A percentile compares a stretch with the other conserved stretches of the same genome.
phyloP scores from a whole-genome alignment of 2,329 filamentous ascomycete genomes.

The Pseudogymnoascus sp. region DNA sequence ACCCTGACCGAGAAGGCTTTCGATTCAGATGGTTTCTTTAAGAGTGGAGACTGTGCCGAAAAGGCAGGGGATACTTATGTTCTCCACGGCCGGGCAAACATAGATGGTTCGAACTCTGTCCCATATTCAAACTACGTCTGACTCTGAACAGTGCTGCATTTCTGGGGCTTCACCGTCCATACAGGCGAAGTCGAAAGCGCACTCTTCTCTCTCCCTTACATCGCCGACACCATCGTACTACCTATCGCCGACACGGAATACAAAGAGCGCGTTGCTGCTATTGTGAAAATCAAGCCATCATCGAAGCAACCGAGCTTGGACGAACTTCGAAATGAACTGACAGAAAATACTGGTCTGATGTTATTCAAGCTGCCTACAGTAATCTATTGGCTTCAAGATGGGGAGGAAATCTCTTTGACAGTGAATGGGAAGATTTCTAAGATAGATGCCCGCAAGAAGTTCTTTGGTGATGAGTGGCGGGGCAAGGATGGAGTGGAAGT shows the following conservation, averaged over 20 bases:
- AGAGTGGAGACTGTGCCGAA: slow-evolving; percentile 21
- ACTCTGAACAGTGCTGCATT: slow-evolving; percentile 18
- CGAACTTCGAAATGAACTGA: slow-evolving; percentile 16
- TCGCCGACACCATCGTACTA: slow-evolving; percentile 15
- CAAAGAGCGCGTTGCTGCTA: slow-evolving; percentile 18
- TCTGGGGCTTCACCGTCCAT: slow-evolving; percentile 21
- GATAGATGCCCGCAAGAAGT: slow-evolving; percentile 15
- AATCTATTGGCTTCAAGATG: slow-evolving; percentile 18
- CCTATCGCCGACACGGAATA: slow-evolving; percentile 16
- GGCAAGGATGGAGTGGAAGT: slow-evolving; percentile 15
- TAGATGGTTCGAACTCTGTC: slow-evolving; percentile 16
- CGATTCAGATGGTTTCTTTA: slow-evolving; percentile 21
- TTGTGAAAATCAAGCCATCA: slow-evolving; percentile 15
- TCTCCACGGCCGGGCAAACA: slow-evolving; percentile 18
- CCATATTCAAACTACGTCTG: slow-evolving; percentile 11
- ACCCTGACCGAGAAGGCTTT: slow-evolving; percentile 18
- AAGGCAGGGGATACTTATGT: slow-evolving; percentile 18
- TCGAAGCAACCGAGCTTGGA: slow-evolving; percentile 12
- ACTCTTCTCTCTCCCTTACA: slow-evolving; percentile 16
- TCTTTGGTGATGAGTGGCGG: slow-evolving; percentile 17
- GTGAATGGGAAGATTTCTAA: slow-evolving; percentile 20
- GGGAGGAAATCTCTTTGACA: slow-evolving; percentile 17
- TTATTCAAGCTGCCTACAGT: slow-evolving; percentile 19
- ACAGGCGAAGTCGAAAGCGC: slow-evolving; percentile 19
- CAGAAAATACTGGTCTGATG: slow-evolving; percentile 15